phyloP scores from a whole-genome alignment of 768 basidiomycete species.

The Boletus sp. region DNA sequence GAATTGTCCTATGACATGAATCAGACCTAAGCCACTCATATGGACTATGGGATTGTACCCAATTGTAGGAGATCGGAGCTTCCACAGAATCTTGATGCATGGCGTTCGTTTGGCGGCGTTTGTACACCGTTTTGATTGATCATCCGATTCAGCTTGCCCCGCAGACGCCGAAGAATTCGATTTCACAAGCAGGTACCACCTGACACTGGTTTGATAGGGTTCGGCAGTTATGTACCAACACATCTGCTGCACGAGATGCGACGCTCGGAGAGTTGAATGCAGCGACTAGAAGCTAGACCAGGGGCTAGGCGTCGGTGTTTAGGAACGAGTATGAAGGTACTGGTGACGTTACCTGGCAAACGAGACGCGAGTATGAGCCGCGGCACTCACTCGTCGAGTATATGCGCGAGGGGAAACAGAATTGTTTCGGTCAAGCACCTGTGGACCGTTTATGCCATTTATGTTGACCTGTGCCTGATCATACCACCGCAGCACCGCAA shows the following conservation, averaged over 20 bases:
- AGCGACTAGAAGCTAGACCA: neutral
- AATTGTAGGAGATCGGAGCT: neutral
- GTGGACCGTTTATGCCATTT: neutral
- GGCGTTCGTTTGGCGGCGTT: neutral
- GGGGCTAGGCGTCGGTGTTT: neutral
- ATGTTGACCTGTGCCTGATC: neutral
- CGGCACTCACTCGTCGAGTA: neutral
- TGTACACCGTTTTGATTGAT: neutral
- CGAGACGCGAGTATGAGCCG: slow-evolving; percentile 10
- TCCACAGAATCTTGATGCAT: neutral
- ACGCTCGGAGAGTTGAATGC: neutral
- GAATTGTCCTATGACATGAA: neutral
- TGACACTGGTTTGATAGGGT: neutral
- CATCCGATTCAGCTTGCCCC: neutral
- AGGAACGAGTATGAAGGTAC: neutral
- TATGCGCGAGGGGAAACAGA: neutral
- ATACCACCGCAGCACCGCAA: neutral
- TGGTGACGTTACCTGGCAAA: slow-evolving; percentile 14
- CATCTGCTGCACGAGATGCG: neutral
- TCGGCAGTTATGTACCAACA: neutral
- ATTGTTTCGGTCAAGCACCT: slow-evolving; percentile 3
- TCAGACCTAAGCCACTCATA: neutral
- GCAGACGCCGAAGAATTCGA: neutral
- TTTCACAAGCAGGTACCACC: neutral
- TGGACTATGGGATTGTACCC: neutral